phyloP scores from a whole-genome alignment of 139 green algal genomes.

The Chlorella sp. region DNA sequence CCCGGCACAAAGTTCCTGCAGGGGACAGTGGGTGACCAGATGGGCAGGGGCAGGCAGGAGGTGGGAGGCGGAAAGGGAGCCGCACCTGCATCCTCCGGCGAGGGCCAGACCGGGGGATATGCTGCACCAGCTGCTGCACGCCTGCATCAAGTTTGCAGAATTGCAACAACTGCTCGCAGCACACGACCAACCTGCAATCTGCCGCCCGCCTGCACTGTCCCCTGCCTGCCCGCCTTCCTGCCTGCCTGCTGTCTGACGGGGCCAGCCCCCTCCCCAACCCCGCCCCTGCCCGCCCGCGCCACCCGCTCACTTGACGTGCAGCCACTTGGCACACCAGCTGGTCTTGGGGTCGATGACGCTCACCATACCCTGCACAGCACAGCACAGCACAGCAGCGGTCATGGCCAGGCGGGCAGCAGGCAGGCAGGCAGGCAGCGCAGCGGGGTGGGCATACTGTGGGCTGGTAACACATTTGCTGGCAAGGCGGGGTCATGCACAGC shows the following conservation, averaged over 20 bases:
- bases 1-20: constrained; percentile 53
- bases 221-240: too few species aligned
- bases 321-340: constrained; percentile 78
- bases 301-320: constrained; percentile 52
- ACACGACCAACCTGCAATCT: too few species aligned
- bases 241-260: too few species aligned
- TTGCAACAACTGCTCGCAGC: too few species aligned
- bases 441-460: background rate
- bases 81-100: too few species aligned
- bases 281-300: too few species aligned
- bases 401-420: too few species aligned
- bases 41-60: background rate
- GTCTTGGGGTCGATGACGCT: constrained; percentile 69
- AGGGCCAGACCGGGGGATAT: too few species aligned
- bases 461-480: background rate
- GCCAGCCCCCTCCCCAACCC: too few species aligned
- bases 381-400: background rate
- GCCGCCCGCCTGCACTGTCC: too few species aligned
- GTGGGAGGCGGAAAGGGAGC: background rate
- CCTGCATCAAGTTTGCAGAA: too few species aligned
- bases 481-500: background rate
- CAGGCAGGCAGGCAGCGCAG: background rate
- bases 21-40: background rate
- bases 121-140: too few species aligned
- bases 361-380: constrained; percentile 65